Percentiles rank a stretch among this genome's conserved stretches.
Evolutionary conservation across 768 basidiomycete genomes (phyloP).

Genomic region (Podaxis sp.): DNA sequence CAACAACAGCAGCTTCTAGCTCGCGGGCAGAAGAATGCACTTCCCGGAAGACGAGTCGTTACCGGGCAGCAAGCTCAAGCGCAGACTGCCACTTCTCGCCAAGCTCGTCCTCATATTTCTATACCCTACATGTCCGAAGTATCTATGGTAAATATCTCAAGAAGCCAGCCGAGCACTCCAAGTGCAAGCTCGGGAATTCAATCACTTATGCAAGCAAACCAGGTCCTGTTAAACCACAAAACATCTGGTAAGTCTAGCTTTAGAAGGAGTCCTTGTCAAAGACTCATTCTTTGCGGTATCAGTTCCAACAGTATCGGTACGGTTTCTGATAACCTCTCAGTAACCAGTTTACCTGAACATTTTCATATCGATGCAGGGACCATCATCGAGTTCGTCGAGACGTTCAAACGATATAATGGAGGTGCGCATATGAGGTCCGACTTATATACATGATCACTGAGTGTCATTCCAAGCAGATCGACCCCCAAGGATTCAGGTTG

Average conservation of each 20-base stretch:
- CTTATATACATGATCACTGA: neutral
- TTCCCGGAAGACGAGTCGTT: neutral
- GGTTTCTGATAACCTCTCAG: neutral
- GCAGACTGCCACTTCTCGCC: neutral
- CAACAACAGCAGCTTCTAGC: conserved; percentile 5
- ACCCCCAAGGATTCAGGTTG: neutral
- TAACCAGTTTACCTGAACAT: neutral
- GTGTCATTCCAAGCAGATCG: neutral
- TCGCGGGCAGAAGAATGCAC: neutral
- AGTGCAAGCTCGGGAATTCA: no score
- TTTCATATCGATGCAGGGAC: neutral
- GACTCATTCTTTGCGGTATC: neutral
- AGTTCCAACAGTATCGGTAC: neutral
- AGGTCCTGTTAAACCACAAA: neutral
- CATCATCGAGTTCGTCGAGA: neutral
- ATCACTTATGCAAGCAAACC: neutral
- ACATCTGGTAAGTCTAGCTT: neutral
- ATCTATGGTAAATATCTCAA: neutral
- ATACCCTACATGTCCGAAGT: neutral
- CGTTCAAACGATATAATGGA: neutral
- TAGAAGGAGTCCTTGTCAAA: neutral
- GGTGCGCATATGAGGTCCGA: neutral
- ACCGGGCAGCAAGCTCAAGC: neutral
- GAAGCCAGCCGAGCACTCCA: neutral
- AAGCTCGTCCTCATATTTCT: neutral